A percentile compares a stretch with the other conserved stretches of the same genome.
These are phyloP conservation scores for Ceratocystis ficicola DNA, from an alignment of 2,329 filamentous ascomycete genomes.

Conservation along the genomic window DNA sequence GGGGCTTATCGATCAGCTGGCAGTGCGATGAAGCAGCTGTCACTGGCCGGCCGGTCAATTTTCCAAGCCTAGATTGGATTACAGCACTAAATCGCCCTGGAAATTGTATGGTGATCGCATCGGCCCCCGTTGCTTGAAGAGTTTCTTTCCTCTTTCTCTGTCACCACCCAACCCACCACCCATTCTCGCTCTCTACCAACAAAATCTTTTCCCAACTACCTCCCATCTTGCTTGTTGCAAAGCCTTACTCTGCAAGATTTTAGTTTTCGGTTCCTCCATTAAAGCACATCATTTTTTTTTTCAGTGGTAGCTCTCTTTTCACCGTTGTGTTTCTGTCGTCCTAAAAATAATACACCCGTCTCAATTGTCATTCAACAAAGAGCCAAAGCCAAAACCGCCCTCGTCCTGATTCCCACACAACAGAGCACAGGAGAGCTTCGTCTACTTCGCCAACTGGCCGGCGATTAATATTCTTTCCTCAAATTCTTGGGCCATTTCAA, in stretches of 20 bases:
- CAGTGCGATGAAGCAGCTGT: neutral
- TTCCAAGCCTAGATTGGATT: constrained; percentile 1
- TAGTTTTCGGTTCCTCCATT: neutral
- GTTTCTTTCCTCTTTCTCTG: constrained; percentile 16
- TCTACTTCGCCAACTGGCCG: neutral
- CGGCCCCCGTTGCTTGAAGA: constrained; percentile 20
- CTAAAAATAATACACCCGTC: constrained; percentile 5
- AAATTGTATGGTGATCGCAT: constrained; percentile 22
- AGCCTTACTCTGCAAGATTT: neutral
- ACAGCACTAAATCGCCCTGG: constrained; percentile 14
- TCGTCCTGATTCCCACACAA: neutral
- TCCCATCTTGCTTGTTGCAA: neutral
- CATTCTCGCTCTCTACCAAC: neutral
- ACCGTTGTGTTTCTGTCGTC: neutral
- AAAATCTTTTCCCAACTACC: constrained; percentile 3
- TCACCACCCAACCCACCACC: neutral
- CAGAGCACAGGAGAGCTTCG: constrained; percentile 4
- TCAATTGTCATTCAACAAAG: neutral
- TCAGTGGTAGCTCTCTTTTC: constrained; percentile 3
- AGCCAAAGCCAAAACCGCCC: neutral
- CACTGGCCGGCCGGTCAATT: neutral
- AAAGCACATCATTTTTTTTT: neutral
- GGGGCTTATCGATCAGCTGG: constrained; percentile 15
- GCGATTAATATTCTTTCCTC: constrained; percentile 13
- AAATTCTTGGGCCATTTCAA: constrained; percentile 21